Evolutionary conservation across 2,329 filamentous ascomycete species (phyloP), one percentile per base, ranked within the genome.

Genomic region (Dactylonectria macrodidyma): DNA sequence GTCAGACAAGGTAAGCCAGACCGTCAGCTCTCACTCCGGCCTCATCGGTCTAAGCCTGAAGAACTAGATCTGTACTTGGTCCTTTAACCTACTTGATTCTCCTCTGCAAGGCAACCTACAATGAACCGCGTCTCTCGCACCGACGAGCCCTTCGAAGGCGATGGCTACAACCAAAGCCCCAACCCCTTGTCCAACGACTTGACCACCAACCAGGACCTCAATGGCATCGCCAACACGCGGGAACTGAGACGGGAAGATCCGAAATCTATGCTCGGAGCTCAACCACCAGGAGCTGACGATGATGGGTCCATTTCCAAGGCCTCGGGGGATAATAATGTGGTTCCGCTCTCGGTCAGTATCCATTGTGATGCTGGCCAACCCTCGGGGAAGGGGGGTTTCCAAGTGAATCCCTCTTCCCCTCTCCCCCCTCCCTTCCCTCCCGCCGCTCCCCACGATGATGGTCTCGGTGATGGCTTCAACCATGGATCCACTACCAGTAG

Each of bases 121-220:
- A 72, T 72, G 70, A 72, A 72, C 38, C 63, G 64, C 34, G 71
- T 68, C n/a, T 72, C 70, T 4, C 63, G 65, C 3, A 72, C 68
- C 2, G 70, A 72, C 3, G 68, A 72, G 38, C 70, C 70, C 5
- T 66, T 50, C 30, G 62, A 69, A 50, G 70, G 68, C 22, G 61
- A 72, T 30, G 70, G 70, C 41, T 62, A 65, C 46, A 72, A 71
- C 22, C 70, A 72, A 59, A 72, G 41, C 38, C 70, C 70, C 8
- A 72, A 58, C 34, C 60, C 66, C 19, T 46, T 65, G 24, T 67
- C 70, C 11, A 62, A 30, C 9, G 70, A 66, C 36, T 51, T 72
- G 30, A 72, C 68, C 1, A 71, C 70, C 51, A 72, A 72, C 33
- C 48, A 63, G 46, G 62, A 72, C 41, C 66, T 72, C 54, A 71